Base-by-base conservation (phyloP, 2,329 filamentous ascomycete species). In the Boeremia exigua region DNA sequence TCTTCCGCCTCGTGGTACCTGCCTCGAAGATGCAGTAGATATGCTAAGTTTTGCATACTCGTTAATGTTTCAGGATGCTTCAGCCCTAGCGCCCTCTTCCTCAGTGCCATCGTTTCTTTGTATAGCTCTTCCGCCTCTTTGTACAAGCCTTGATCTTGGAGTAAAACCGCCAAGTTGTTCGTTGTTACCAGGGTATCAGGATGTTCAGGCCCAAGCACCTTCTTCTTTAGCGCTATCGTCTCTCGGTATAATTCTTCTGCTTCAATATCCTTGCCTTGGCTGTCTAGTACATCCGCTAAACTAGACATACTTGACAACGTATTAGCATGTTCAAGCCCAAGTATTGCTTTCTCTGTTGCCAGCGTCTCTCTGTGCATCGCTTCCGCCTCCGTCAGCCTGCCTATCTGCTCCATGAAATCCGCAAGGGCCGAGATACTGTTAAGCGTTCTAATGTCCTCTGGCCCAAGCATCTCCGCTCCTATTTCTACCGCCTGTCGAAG, bases 121-220 rank as follows among this genome's bases (percentile, higher is more conserved):
- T 39, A 11, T 11, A 39, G 8, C 19, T 12, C 12, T 19, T 25
- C 36, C 11, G 36, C 36, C 19, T 25, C 6, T 23, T 10, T 15
- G 17, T 51, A 44, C 38, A 37, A 10, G 8, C 38, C 38, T 32
- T 51, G 48, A 3, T 19, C 23, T 9, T 15, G 8, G 10, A 53
- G 25, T 15, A 25, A 33, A 32, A 36, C 36, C 25, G 40, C 59
- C 29, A 54, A 25, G 29, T 51, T 44, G 36, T 28, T 39, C 46
- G 63, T 50, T 27, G 25, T 57, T 23, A 12, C 32, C 39, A 61
- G 56, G 37, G 61, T 63, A 27, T 43, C 23, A 9, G 46, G 48
- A 54, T 65, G 57, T 19, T 63, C 43, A 14, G 14, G 11, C 6
- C 45, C 54, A 1, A 56, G 42, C 39, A 53, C 51, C 27, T 48